A percentile compares a stretch with the other conserved stretches of the same genome.
phyloP scores from a whole-genome alignment of 1,284 basidiomycete genomes.

The Tremellales sp. region DNA sequence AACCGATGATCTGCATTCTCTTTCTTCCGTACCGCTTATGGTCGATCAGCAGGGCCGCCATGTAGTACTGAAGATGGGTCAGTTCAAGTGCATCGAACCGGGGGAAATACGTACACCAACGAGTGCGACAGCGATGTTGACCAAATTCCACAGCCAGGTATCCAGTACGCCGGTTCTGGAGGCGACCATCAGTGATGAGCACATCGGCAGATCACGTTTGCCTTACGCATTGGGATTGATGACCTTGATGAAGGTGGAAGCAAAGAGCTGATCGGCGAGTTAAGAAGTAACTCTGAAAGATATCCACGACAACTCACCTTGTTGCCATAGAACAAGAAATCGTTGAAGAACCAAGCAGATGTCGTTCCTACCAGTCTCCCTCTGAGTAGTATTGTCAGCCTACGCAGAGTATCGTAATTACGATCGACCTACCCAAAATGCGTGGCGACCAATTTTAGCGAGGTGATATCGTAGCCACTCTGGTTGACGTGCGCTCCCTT shows the following conservation, averaged over 20 bases:
- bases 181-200: too few relatives aligned
- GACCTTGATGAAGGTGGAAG: slow-evolving; percentile 48
- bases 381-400: neutral
- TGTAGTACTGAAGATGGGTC: slow-evolving; percentile 50
- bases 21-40: slow-evolving; percentile 53
- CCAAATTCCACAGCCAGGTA: slow-evolving; percentile 55
- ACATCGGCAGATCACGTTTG: too few relatives aligned
- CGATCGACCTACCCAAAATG: slow-evolving; percentile 55
- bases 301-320: too few relatives aligned
- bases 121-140: slow-evolving; percentile 52
- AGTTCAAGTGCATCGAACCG: too few relatives aligned
- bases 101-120: slow-evolving; percentile 31
- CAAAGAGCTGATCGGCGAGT: too few relatives aligned
- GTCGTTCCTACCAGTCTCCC: slow-evolving; percentile 53
- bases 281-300: too few relatives aligned
- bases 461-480: slow-evolving; percentile 53
- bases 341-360: slow-evolving; percentile 54
- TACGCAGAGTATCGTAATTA: neutral
- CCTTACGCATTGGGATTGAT: slow-evolving; percentile 47
- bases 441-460: slow-evolving; percentile 51
- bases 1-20: slow-evolving; percentile 54
- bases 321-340: slow-evolving; percentile 54
- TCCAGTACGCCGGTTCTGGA: slow-evolving; percentile 46
- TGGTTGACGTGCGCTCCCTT: slow-evolving; percentile 50
- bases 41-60: slow-evolving; percentile 56